Base-by-base conservation (phyloP, 345 rosid species). In the Gossypium anomalum region DNA sequence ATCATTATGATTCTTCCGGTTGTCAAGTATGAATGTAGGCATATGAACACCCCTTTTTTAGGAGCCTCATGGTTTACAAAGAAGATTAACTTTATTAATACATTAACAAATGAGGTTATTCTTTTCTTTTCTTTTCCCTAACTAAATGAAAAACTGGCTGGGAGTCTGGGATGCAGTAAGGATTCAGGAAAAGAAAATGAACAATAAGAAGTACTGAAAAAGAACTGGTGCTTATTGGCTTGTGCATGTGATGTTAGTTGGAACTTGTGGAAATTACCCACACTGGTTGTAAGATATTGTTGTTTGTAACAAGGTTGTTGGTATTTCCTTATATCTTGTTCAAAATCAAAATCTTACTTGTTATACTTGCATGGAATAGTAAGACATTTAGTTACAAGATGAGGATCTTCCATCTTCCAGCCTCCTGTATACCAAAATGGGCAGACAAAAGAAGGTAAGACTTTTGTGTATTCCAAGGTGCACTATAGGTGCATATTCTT, bases 271-370 rank as follows among this genome's bases (percentile, higher is more conserved):
- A 58, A 61, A 67, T 23, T 58, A 16, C 44, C 78, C 43, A 16
- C 29, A 43, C 64, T 62, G 75, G 62, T 55, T 47, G 64, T 62
- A 25, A 64, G 60, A 57, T 27, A 17, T n/a, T 68, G 49, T 23
- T 71, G 45, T 17, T 17, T 76, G 55, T 7, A 45, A 67, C 70
- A 45, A 45, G n/a, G 55, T 22, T 65, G 52, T 66, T 45, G 29
- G 17, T 66, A 44, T 44, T 67, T 11, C 44, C 14, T 27, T 49
- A 25, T 51, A 69, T 69, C 38, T 47, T 19, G 17, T 65, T 64
- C 27, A 41, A 66, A 20, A 13, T 15, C n/a, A 19, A 66, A 1
- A 20, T 25, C 11, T 19, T 65, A 10, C 70, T 44, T 66, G 17
- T 22, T 47, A 23, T 67, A 27, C 19, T 67, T 38, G 1, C 25